phyloP scores from a whole-genome alignment of 352 stramenopile genomes.

The Phytophthora pisi region DNA sequence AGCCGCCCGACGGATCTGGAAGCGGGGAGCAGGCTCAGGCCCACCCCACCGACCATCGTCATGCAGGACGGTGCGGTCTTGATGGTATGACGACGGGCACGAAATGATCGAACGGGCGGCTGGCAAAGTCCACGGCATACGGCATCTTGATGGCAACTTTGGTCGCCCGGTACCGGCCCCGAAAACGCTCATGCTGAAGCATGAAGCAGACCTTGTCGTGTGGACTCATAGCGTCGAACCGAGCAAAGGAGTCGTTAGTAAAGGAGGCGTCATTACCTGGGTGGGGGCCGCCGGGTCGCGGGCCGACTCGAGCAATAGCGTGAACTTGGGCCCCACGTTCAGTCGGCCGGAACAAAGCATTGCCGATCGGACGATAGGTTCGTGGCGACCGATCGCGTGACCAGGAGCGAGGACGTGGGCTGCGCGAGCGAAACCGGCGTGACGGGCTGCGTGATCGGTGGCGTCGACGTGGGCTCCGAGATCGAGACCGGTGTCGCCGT shows the following conservation, averaged over 20 bases:
- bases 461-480: neutral
- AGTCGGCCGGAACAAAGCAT: neutral
- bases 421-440: neutral
- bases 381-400: neutral
- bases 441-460: neutral
- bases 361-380: neutral
- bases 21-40: neutral
- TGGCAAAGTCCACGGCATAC: constrained; percentile 10
- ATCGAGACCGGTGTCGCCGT: neutral
- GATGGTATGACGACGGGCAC: neutral
- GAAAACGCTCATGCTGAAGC: constrained; percentile 13
- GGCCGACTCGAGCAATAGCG: neutral
- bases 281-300: too few species aligned
- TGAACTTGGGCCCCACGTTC: neutral
- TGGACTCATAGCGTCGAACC: neutral
- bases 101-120: constrained; percentile 4
- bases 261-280: neutral
- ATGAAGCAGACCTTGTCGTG: constrained; percentile 13
- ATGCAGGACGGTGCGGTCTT: constrained; percentile 9
- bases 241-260: neutral
- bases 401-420: neutral
- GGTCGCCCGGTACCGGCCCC: neutral
- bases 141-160: constrained; percentile 23
- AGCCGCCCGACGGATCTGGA: constrained; percentile 9
- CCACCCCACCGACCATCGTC: constrained; percentile 8